phyloP scores from a whole-genome alignment of 495 filamentous ascomycete genomes.

The Filosporella fistucella region DNA sequence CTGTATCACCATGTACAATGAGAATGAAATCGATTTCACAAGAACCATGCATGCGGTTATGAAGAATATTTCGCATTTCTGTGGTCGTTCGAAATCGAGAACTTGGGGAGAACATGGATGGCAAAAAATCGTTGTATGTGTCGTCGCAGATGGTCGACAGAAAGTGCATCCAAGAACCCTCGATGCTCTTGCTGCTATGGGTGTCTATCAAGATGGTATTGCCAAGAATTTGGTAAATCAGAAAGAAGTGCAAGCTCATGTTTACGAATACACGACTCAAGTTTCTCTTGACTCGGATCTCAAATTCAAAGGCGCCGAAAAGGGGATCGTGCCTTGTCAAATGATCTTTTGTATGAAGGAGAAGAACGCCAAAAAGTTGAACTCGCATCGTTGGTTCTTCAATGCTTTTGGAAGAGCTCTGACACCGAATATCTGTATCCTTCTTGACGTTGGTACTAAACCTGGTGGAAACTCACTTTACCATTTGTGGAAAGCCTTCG shows the following conservation, averaged over 20 bases:
- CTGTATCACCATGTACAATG: conserved; percentile 99
- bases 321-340: conserved; percentile 97
- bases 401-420: conserved; percentile 94
- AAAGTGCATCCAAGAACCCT: conserved; percentile 93
- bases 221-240: conserved; percentile 97
- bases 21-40: conserved; percentile 93
- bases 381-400: conserved; percentile 99
- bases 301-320: conserved; percentile 98
- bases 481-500: conserved; percentile 98
- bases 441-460: conserved; percentile 93
- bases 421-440: conserved; percentile 92
- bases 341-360: conserved; percentile 99
- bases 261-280: conserved; percentile 99
- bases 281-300: conserved; percentile 92
- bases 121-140: conserved; percentile 99
- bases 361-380: conserved; percentile 95
- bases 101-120: conserved; percentile 98
- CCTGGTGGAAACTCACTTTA: conserved; percentile 86
- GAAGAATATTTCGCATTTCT: conserved; percentile 96
- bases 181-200: conserved; percentile 94
- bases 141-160: conserved; percentile 88
- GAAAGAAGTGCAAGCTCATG: conserved; percentile 77
- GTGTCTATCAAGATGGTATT: conserved; percentile 98
- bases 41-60: conserved; percentile 99
- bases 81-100: conserved; percentile 82